Conservation (phyloP, 306 rosid species). For the Gastrolobium villosum region DNA sequence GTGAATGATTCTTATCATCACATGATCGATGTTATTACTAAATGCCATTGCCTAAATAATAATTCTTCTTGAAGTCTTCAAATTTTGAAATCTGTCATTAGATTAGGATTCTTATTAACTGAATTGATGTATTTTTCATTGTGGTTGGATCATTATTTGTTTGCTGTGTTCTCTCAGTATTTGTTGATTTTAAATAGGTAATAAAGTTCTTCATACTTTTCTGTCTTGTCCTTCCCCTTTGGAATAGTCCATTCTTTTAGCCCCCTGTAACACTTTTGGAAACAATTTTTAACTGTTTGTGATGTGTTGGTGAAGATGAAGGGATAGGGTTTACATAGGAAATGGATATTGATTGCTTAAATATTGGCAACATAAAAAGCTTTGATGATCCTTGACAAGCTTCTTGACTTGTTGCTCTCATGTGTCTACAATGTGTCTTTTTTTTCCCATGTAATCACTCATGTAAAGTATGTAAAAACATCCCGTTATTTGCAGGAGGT, state of each 20-base stretch:
- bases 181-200: conserved; percentile 21
- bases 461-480: conserved; percentile 30
- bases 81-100: conserved; percentile 32
- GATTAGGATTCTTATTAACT: conserved; percentile 30
- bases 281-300: conserved; percentile 11
- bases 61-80: conserved; percentile 20
- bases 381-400: conserved; percentile 34
- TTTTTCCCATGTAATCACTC: conserved; percentile 20
- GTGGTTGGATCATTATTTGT: conserved; percentile 24
- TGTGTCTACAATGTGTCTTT: conserved; percentile 37
- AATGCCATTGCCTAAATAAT: conserved; percentile 2
- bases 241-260: background rate
- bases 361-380: conserved; percentile 8
- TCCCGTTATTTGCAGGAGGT: conserved; percentile 60
- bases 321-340: conserved; percentile 8
- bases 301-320: conserved; percentile 29
- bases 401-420: conserved; percentile 18
- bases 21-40: conserved; percentile 29
- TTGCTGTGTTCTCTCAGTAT: conserved; percentile 30
- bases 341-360: background rate
- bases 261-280: background rate
- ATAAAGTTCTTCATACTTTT: background rate
- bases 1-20: conserved; percentile 32
- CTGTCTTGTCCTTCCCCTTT: background rate
- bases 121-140: conserved; percentile 14